Conservation (phyloP, 495 filamentous ascomycete genomes). For the Saxispiralis lemnorum region DNA sequence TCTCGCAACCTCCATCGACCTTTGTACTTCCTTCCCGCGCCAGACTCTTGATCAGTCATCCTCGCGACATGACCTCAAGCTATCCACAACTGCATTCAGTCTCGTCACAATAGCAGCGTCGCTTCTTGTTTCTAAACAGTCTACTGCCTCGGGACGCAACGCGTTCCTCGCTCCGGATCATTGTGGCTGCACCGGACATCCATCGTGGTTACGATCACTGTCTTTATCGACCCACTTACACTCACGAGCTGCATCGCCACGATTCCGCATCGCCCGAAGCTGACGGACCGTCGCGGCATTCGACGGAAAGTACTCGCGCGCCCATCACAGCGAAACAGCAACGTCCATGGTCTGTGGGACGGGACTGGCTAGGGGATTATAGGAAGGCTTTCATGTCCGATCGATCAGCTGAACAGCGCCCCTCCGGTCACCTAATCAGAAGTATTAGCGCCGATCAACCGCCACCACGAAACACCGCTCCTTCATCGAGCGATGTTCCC, state of each 20-base stretch:
- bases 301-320: background rate
- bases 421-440: background rate
- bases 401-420: conserved; percentile 3
- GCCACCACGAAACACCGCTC: no score
- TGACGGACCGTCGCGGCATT: no score
- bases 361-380: conserved; percentile 5
- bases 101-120: background rate
- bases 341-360: conserved; percentile 11
- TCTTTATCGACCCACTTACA: conserved; percentile 8
- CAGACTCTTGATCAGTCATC: no score
- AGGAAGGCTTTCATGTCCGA: conserved; percentile 15
- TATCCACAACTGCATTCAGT: background rate
- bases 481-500: background rate
- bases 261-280: no score
- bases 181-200: conserved; percentile 15
- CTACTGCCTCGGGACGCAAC: conserved; percentile 1
- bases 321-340: background rate
- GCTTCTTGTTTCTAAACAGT: background rate
- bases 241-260: background rate
- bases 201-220: conserved; percentile 6
- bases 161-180: conserved; percentile 10
- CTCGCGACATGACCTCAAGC: background rate
- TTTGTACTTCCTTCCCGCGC: no score
- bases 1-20: no score
- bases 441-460: no score